Base-by-base conservation (phyloP, 495 filamentous ascomycete genomes). In the Penicillium bialowiezense region DNA sequence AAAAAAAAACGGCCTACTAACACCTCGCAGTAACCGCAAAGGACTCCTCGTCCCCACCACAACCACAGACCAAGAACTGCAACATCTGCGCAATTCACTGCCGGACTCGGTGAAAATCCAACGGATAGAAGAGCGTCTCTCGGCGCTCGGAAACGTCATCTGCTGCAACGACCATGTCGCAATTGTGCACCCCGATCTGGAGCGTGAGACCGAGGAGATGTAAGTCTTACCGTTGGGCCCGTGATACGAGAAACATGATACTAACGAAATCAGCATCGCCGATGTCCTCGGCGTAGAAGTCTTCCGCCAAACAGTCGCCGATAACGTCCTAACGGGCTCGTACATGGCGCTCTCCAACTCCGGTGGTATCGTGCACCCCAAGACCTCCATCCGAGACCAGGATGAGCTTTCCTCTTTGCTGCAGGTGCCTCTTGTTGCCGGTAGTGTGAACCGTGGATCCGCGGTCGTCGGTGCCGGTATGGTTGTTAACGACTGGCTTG, bases 401-500 rank as follows among this genome's bases (percentile, higher is more conserved):
- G 93, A 97, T 67, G 93, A 98, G 75, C 86, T 98, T 52, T 90
- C 85, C 53, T 90, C 85, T 56, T 74, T 98, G 62, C 80, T 98
- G 54, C 93, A 97, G 72, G 91, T 98, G 40, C 93, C 93, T 8
- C 82, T 98, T 2, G 93, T 98, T 2, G 93, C 93, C 0, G 93
- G 93, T 24, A 88, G 82, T 60, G 86, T 98, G 17, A 98, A 98
- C 71, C 81, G 93, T 48, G 95, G 93, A 28, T 88, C 82, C 51
- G 82, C 89, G 34, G 91, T 97, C n/a, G 90, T 98, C 24, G 93
- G 93, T 19, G 93, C 93, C 9, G 93, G 93, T 19, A 96, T 97
- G 89, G 93, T 98, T 8, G 93, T 98, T 47, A 98, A 98, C 64
- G 93, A 98, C 75, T 97, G 93, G 93, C 80, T 97, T 71, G 95